phyloP scores from a whole-genome alignment of 345 rosid species.

The Arabis alpina region DNA sequence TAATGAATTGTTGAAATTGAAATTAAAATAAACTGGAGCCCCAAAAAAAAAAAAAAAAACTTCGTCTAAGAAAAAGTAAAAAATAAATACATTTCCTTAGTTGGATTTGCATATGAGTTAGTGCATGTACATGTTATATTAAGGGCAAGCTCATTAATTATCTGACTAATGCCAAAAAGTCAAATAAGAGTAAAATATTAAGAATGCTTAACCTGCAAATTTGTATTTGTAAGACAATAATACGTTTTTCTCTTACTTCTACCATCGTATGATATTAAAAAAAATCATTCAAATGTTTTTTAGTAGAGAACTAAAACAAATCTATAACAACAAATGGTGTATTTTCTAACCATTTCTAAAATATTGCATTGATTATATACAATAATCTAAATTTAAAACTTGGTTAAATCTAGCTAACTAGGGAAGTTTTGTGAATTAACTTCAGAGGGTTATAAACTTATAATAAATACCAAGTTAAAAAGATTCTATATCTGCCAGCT shows the following conservation, averaged over 20 bases:
- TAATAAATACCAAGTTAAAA: conserved; percentile 30
- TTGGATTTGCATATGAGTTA: conserved; percentile 41
- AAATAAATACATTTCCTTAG: background rate
- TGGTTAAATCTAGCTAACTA: background rate
- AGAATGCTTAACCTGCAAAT: conserved; percentile 1
- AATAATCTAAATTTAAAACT: background rate
- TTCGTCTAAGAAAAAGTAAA: background rate
- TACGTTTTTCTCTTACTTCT: background rate
- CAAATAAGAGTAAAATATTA: conserved; percentile 16
- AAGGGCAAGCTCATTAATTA: conserved; percentile 16
- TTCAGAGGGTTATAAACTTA: background rate
- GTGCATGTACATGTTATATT: conserved; percentile 32
- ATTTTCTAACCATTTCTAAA: background rate
- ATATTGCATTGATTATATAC: background rate
- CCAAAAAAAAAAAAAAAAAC: background rate
- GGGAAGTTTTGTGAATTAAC: conserved; percentile 5
- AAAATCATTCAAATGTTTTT: background rate
- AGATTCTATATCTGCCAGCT: conserved; percentile 36
- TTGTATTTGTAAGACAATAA: background rate
- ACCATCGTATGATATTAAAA: background rate
- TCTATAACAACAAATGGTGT: background rate
- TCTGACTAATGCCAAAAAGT: conserved; percentile 37
- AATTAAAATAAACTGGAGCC: background rate
- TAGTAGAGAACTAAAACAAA: background rate
- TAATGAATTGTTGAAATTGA: background rate